Evolutionary conservation across 2,329 filamentous ascomycete genomes (phyloP).

Genomic region (Exophiala aquamarina): DNA sequence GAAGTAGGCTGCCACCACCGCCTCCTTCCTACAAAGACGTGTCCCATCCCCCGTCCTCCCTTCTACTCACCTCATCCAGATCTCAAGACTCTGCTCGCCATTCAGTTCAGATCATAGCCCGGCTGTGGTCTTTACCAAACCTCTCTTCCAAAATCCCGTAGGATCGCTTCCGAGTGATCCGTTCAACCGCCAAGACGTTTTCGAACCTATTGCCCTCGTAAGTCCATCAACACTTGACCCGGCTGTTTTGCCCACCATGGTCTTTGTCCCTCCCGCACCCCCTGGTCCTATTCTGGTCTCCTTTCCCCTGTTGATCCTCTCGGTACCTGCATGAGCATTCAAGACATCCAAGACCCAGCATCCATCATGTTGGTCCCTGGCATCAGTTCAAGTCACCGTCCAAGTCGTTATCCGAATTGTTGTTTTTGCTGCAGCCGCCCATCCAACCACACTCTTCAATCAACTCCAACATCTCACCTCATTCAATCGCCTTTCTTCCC

Average conservation of each 20-base stretch:
- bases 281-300: conserved; percentile 2
- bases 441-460: too few species aligned
- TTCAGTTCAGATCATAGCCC: conserved; percentile 15
- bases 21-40: too few species aligned
- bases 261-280: conserved; percentile 10
- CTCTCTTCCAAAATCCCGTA: conserved; percentile 5
- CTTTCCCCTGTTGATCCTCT: conserved; percentile 7
- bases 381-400: neutral
- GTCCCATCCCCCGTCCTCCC: neutral
- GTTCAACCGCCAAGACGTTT: conserved; percentile 84
- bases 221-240: too few species aligned
- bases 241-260: conserved; percentile 3
- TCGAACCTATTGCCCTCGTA: conserved; percentile 98
- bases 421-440: conserved; percentile 10
- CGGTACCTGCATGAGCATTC: conserved; percentile 27
- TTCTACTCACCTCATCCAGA: neutral
- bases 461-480: too few species aligned
- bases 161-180: conserved; percentile 30
- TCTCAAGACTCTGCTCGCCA: too few species aligned
- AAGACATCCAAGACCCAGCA: too few species aligned
- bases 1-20: too few species aligned
- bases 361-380: neutral
- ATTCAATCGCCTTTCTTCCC: too few species aligned
- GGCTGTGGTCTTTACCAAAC: conserved; percentile 14
- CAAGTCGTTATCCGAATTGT: neutral